Evolutionary conservation across 2,329 filamentous ascomycete genomes (phyloP), one percentile per base, ranked within the genome.

Genomic region (Ceratocystis variospora): DNA sequence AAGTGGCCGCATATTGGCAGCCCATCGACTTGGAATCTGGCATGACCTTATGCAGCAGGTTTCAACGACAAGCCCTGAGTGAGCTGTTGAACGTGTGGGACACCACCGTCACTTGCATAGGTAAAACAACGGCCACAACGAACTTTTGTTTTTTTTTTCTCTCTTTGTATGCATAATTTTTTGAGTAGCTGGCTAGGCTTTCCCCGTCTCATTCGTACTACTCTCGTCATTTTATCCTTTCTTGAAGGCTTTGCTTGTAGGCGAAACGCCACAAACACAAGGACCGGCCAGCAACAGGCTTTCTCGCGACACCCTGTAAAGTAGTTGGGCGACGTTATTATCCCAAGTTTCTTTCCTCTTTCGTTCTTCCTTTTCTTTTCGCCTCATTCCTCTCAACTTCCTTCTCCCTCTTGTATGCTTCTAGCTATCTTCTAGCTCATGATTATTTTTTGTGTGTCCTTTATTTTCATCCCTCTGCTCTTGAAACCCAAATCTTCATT

Each of bases 1-100:
- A 59, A 59, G 55, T 59, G 55, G 55, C 55, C 55, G 55, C 55
- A 59, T 59, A 33, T 25, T 59, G 31, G 55, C 55, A 59, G 55
- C 55, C 37, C 17, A 59, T 59, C 55, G 55, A 59, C 55, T 31
- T 59, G 25, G 55, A 41, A 59, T 59, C 55, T 59, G 55, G 55
- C 55, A 59, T 59, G 55, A 59, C 55, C 55, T 41, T 59, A 31
- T 59, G 55, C 55, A 59, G 25, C 55, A 17, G n/a, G 55, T 59
- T 59, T 59, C 55, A 59, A 59, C 55, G 31, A 59, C 55, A 22
- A 41, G 22, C 55, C 28, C 10, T 8, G 33, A 59, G 17, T 59
- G 55, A 59, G 55, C 55, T 59, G 55, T 59, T 59, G 55, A 59
- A 55, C 19, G 19, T 28, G 55, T 17, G 31, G 28, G 15, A 59